Percentiles rank a stretch among this genome's conserved stretches.
These are phyloP conservation scores for Batrachochytrium dendrobatidis DNA, from an alignment of 371 early-diverging fungal species.

Conservation along the genomic window DNA sequence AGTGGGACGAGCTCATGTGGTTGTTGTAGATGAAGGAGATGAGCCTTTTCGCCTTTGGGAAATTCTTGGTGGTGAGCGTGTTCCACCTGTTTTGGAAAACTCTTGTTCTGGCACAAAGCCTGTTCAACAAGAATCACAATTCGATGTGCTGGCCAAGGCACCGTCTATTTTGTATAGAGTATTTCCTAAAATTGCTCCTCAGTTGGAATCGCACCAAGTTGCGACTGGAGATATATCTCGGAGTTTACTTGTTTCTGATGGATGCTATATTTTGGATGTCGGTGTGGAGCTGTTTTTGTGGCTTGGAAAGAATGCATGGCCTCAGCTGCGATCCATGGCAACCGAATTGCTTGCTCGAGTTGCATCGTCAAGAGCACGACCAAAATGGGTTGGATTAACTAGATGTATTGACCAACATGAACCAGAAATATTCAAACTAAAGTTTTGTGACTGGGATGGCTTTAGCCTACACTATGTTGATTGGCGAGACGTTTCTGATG, in stretches of 20 bases:
- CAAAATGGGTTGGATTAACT: conserved; percentile 35
- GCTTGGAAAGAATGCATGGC: conserved; percentile 30
- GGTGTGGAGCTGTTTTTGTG: conserved; percentile 42
- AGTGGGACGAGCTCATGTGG: conserved; percentile 21
- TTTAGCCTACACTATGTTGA: conserved; percentile 8
- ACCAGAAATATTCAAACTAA: conserved; percentile 36
- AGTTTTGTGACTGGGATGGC: conserved; percentile 39
- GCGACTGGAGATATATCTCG: conserved; percentile 16
- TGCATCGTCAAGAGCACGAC: conserved; percentile 25
- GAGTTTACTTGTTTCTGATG: conserved; percentile 21
- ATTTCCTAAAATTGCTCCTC: conserved; percentile 9
- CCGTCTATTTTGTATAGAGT: conserved; percentile 2
- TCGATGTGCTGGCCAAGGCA: not conserved
- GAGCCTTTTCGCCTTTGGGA: conserved; percentile 26
- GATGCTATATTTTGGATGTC: conserved; percentile 38
- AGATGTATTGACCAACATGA: conserved; percentile 31
- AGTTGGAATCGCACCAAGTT: conserved; percentile 17
- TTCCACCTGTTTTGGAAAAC: no score
- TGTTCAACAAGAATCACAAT: not conserved
- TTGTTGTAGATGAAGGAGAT: conserved; percentile 30
- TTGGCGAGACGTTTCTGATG: conserved; percentile 26
- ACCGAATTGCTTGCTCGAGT: conserved; percentile 38
- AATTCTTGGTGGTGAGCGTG: conserved; percentile 19
- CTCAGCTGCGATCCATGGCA: conserved; percentile 15
- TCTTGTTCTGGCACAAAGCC: not conserved